These are phyloP conservation scores for Penicillium corylophilum DNA, from an alignment of 2,329 filamentous ascomycete species.

Conservation along the genomic window DNA sequence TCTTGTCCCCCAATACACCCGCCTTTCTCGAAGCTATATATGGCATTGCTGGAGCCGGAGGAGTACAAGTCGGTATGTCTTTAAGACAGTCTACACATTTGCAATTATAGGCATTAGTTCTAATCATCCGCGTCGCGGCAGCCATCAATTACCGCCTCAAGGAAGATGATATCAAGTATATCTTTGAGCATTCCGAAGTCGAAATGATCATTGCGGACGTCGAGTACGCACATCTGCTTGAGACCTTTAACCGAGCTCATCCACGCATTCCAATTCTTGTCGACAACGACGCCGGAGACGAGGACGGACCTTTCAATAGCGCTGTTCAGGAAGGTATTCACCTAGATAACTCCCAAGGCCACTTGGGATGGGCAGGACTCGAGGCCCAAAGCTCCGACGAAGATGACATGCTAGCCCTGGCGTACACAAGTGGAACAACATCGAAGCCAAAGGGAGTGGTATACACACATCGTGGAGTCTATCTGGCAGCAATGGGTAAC, in stretches of 20 bases:
- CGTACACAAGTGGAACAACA: constrained; percentile 93
- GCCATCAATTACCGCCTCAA: constrained; percentile 74
- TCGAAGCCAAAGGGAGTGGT: constrained; percentile 89
- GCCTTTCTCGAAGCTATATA: constrained; percentile 90
- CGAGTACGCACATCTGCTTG: constrained; percentile 72
- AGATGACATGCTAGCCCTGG: constrained; percentile 78
- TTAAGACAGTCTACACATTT: too few species aligned
- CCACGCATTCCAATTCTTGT: constrained; percentile 70
- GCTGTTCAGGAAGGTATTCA: constrained; percentile 84
- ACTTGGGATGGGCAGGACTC: constrained; percentile 73
- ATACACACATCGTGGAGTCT: constrained; percentile 83
- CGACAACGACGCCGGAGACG: constrained; percentile 79
- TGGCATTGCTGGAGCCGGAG: constrained; percentile 78
- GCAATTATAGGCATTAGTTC: neutral
- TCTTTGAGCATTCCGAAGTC: constrained; percentile 82
- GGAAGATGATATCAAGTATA: constrained; percentile 82
- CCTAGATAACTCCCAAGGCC: constrained; percentile 58
- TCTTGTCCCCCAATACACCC: constrained; percentile 88
- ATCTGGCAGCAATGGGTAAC: constrained; percentile 81
- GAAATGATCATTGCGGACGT: constrained; percentile 84
- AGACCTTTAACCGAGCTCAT: constrained; percentile 61
- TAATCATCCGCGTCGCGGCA: constrained; percentile 22
- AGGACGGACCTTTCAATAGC: constrained; percentile 77
- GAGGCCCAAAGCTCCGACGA: constrained; percentile 70
- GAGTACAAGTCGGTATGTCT: constrained; percentile 67